These are phyloP conservation scores for Yamadazyma mexicana DNA, from an alignment of 1,139 yeast species.

Conservation along the genomic window DNA sequence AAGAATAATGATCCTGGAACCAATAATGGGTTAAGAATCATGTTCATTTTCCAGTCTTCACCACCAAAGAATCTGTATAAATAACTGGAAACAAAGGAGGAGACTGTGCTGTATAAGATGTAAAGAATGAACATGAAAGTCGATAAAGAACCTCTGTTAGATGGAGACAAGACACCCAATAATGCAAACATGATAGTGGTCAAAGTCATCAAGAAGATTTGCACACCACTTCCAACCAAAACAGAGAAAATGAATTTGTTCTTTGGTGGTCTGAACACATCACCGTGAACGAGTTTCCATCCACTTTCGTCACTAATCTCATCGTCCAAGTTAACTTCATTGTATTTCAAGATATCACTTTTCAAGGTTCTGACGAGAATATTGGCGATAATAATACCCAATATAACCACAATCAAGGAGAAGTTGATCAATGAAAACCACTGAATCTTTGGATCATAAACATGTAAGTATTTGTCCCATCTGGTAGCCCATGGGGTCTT, in stretches of 20 bases:
- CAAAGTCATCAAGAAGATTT: constrained; percentile 73
- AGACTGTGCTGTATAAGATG: constrained; percentile 75
- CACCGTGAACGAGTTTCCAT: constrained; percentile 96
- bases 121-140: constrained; percentile 86
- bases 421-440: constrained; percentile 93
- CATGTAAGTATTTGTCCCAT: constrained; percentile 96
- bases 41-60: constrained; percentile 83
- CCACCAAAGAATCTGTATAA: constrained; percentile 91
- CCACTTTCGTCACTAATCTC: constrained; percentile 94
- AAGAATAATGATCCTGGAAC: constrained; percentile 79
- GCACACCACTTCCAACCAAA: constrained; percentile 86
- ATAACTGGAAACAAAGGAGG: constrained; percentile 84
- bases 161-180: constrained; percentile 87
- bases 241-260: constrained; percentile 72
- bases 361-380: constrained; percentile 77
- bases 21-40: constrained; percentile 76
- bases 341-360: constrained; percentile 84
- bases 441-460: constrained; percentile 88
- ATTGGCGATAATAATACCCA: constrained; percentile 79
- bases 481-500: constrained; percentile 94
- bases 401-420: constrained; percentile 72
- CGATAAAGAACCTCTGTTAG: constrained; percentile 89
- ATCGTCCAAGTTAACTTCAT: constrained; percentile 83
- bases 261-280: constrained; percentile 85
- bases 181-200: constrained; percentile 80